Evolutionary conservation across 805 yeast genomes (phyloP).

Genomic region (Groenewaldozyma tartarivorans): DNA sequence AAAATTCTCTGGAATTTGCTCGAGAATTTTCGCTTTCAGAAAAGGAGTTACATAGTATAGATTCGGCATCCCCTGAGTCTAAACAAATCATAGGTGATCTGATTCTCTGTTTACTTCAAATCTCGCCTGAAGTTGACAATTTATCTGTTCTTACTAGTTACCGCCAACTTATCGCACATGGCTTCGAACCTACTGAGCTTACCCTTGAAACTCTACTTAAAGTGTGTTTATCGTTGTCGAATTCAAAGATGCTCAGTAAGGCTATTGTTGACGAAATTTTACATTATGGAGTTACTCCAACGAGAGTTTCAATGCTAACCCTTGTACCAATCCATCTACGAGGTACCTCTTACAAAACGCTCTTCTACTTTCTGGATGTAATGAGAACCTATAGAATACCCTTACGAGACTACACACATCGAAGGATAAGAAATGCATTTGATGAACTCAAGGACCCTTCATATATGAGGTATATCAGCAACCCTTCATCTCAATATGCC

Average conservation of each 20-base stretch:
- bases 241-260: conserved; percentile 21
- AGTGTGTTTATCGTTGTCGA: conserved; percentile 21
- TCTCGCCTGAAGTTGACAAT: too few species aligned
- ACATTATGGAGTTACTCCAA: conserved; percentile 8
- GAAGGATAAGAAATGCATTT: conserved; percentile 6
- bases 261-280: conserved; percentile 19
- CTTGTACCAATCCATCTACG: conserved; percentile 18
- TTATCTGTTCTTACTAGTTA: too few species aligned
- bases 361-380: conserved; percentile 17
- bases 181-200: too few species aligned
- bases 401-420: conserved; percentile 7
- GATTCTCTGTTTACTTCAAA: too few species aligned
- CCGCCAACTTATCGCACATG: too few species aligned
- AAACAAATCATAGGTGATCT: too few species aligned
- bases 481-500: neutral
- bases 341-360: conserved; percentile 15
- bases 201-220: conserved; percentile 13
- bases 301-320: conserved; percentile 20
- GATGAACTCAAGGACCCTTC: conserved; percentile 4
- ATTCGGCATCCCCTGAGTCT: too few species aligned
- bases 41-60: too few species aligned
- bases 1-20: too few species aligned
- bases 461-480: neutral
- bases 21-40: too few species aligned
- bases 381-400: conserved; percentile 17